Evolutionary conservation across 352 stramenopile species (phyloP).

Genomic region (Globisporangium cylindrosporum): DNA sequence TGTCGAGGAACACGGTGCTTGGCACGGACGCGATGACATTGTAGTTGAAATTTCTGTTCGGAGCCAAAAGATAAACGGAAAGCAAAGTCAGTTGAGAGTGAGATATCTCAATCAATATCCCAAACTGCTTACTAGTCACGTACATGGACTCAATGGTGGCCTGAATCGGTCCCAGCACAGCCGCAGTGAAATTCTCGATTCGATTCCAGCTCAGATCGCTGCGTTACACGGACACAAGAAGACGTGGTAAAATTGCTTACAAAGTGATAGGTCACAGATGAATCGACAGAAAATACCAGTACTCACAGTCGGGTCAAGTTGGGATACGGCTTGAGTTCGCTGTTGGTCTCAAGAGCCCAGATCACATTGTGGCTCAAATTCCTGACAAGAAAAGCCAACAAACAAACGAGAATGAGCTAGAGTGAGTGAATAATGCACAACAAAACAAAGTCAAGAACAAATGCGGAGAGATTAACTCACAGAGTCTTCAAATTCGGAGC

Average conservation of each 20-base stretch:
- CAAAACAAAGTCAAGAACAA: background rate
- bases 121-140: slow-evolving; percentile 2
- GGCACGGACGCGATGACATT: slow-evolving; percentile 61
- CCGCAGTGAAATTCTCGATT: slow-evolving; percentile 52
- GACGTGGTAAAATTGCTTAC: background rate
- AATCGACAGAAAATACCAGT: background rate
- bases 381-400: slow-evolving; percentile 16
- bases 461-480: slow-evolving; percentile 26
- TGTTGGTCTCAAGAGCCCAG: slow-evolving; percentile 53
- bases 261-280: background rate
- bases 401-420: background rate
- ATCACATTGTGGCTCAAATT: slow-evolving; percentile 67
- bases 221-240: background rate
- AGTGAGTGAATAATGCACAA: background rate
- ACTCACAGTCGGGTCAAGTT: slow-evolving; percentile 47
- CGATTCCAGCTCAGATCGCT: slow-evolving; percentile 62
- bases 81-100: background rate
- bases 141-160: slow-evolving; percentile 51
- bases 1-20: slow-evolving; percentile 43
- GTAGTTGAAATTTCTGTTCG: slow-evolving; percentile 48
- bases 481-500: slow-evolving; percentile 37
- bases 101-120: background rate
- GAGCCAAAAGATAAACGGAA: background rate
- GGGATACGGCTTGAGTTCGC: slow-evolving; percentile 41
- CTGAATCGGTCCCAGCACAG: slow-evolving; percentile 45